These are phyloP conservation scores for Teratosphaeria gauchensis DNA, from an alignment of 2,329 filamentous ascomycete species.

Conservation along the genomic window DNA sequence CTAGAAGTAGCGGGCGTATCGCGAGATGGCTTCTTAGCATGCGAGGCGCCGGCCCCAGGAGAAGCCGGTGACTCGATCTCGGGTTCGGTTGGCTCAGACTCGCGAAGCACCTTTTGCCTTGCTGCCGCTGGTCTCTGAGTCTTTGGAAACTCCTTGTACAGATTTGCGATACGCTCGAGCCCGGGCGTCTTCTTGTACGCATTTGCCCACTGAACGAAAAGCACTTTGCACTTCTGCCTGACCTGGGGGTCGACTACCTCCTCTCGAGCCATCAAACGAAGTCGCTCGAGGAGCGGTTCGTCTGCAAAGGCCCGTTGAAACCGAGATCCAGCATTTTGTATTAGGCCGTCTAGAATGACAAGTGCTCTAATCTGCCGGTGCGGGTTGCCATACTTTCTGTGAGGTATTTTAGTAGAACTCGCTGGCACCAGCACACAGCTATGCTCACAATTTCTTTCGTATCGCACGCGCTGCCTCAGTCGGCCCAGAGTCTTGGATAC, in stretches of 20 bases:
- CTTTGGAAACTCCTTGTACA: slow-evolving; percentile 63
- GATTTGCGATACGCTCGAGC: slow-evolving; percentile 65
- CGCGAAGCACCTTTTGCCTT: slow-evolving; percentile 71
- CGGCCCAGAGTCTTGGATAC: slow-evolving; percentile 77
- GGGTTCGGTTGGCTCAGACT: slow-evolving; percentile 62
- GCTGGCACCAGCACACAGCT: not conserved
- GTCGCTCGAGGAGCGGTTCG: slow-evolving; percentile 80
- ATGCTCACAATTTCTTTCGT: slow-evolving; percentile 75
- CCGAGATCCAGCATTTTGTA: slow-evolving; percentile 81
- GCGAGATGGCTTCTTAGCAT: not conserved
- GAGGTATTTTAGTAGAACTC: not conserved
- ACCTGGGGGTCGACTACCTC: slow-evolving; percentile 76
- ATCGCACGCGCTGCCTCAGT: slow-evolving; percentile 83
- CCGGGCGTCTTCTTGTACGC: slow-evolving; percentile 75
- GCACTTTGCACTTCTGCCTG: slow-evolving; percentile 73
- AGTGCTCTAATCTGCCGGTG: slow-evolving; percentile 86
- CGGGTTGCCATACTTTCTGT: slow-evolving; percentile 82
- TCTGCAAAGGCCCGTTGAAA: slow-evolving; percentile 86
- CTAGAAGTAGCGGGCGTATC: not conserved
- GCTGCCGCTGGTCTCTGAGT: slow-evolving; percentile 57
- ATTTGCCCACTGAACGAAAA: slow-evolving; percentile 79
- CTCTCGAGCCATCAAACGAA: slow-evolving; percentile 79
- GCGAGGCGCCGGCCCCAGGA: not conserved
- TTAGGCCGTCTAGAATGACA: slow-evolving; percentile 80
- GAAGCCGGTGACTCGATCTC: slow-evolving; percentile 27